Base-by-base conservation (phyloP, 2,329 filamentous ascomycete genomes). In the Trichoderma guizhouense region DNA sequence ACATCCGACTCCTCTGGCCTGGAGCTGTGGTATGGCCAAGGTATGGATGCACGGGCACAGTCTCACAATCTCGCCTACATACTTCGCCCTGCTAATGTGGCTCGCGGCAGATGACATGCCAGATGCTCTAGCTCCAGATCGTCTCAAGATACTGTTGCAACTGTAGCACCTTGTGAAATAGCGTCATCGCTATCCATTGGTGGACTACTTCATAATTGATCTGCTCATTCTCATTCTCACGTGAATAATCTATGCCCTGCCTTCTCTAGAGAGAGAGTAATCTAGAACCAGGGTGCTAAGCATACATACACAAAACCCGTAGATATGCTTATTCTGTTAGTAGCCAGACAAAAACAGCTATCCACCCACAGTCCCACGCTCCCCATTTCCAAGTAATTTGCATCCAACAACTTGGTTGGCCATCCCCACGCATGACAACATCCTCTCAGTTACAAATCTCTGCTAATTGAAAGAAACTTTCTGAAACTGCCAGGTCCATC, bases 401-500 rank as follows among this genome's bases (percentile, higher is more conserved):
- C 66, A 69, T 69, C 57, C 66, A 62, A 51, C n/a, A 62, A 36
- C 21, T 43, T 61, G 39, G 39, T 24, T 28, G 21, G 18, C 8
- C 47, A 14, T 69, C 39, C 28, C 36, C 65, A 34, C n/a, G 36
- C n/a, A 24, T 7, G n/a, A 15, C 55, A 39, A 15, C 28, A 28
- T 60, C 36, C 14, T 30, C 34, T 18, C 26, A 24, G 8, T 15
- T 58, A 34, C 14, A 34, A 32, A 30, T 71, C 68, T 55, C 68
- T 71, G 15, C 71, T 30, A n/a, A 72, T 61, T 30, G 64, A 58
- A 57, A 72, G 64, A 28, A 72, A n/a, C 68, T 32, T 71, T 24
- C 62, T 66, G 62, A 72, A 58, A 32, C 61, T 62, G 43, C 62
- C n/a, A 39, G 28, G 11, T 8, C 68, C 62, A 14, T 71, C 71